Percentiles rank a stretch among this genome's conserved stretches.
Evolutionary conservation across 805 yeast genomes (phyloP).

Genomic region (Lipomyces chichibuensis): DNA sequence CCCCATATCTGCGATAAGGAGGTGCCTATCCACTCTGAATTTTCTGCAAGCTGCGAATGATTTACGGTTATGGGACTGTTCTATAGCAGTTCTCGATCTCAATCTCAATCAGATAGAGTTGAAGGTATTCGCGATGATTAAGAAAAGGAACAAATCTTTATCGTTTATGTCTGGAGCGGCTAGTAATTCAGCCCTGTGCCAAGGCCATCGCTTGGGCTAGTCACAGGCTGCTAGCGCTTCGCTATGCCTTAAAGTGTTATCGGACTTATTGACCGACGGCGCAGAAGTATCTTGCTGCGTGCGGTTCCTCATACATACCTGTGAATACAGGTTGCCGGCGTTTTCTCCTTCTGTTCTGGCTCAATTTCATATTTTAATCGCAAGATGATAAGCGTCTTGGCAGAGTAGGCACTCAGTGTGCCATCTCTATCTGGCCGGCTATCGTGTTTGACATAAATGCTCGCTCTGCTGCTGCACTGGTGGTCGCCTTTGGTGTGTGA

Average conservation of each 20-base stretch:
- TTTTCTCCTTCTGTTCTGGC: too few species aligned
- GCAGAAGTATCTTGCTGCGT: not conserved
- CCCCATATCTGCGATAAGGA: not conserved
- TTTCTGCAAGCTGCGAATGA: too few species aligned
- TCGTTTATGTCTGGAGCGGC: too few species aligned
- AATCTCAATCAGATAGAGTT: not conserved
- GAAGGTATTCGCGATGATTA: not conserved
- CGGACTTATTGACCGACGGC: not conserved
- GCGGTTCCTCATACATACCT: too few species aligned
- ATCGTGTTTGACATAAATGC: not conserved
- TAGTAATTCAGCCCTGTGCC: not conserved
- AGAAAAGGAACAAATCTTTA: too few species aligned
- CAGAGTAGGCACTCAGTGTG: not conserved
- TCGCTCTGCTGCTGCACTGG: not conserved
- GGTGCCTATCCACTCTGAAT: not conserved
- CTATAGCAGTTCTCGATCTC: not conserved
- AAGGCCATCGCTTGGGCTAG: not conserved
- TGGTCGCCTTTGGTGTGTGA: conserved; percentile 21
- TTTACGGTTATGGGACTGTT: not conserved
- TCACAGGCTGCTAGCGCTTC: not conserved
- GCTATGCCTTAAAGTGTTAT: not conserved
- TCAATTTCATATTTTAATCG: not conserved
- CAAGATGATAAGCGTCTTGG: not conserved
- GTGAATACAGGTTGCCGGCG: not conserved
- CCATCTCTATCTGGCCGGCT: not conserved